Conservation (phyloP, 2,329 filamentous ascomycete species). For the Chrysoporthe puriensis region DNA sequence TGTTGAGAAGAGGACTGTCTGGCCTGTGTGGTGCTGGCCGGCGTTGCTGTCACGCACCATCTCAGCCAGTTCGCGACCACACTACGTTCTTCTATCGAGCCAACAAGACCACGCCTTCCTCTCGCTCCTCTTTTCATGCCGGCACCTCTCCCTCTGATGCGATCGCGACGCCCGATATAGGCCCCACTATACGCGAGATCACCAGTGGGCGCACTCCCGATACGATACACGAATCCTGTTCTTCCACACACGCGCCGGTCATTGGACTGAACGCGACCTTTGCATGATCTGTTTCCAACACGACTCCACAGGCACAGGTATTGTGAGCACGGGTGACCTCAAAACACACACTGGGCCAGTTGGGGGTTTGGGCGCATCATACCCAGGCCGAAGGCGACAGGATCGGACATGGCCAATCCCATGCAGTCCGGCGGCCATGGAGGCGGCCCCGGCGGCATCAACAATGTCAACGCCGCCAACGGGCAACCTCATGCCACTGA, state of each 20-base stretch:
- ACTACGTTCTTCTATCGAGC: neutral
- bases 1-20: conserved; percentile 13
- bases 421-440: conserved; percentile 28
- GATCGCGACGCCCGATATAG: conserved; percentile 14
- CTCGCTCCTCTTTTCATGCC: no score
- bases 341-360: conserved; percentile 5
- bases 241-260: conserved; percentile 19
- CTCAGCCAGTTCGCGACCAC: neutral
- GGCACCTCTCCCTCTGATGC: conserved; percentile 14
- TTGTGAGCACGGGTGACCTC: conserved; percentile 9
- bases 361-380: conserved; percentile 21
- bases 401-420: conserved; percentile 25
- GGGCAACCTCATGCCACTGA: conserved; percentile 62
- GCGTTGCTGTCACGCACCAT: neutral
- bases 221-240: neutral
- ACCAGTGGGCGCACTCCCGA: conserved; percentile 7
- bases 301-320: neutral
- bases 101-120: neutral
- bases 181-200: conserved; percentile 19
- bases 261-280: conserved; percentile 18
- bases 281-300: conserved; percentile 17
- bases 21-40: conserved; percentile 9
- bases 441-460: conserved; percentile 24
- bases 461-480: conserved; percentile 34
- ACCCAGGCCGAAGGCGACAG: conserved; percentile 14